Conservation (phyloP, 441 rosid genomes). For the Jatropha podagrica region DNA sequence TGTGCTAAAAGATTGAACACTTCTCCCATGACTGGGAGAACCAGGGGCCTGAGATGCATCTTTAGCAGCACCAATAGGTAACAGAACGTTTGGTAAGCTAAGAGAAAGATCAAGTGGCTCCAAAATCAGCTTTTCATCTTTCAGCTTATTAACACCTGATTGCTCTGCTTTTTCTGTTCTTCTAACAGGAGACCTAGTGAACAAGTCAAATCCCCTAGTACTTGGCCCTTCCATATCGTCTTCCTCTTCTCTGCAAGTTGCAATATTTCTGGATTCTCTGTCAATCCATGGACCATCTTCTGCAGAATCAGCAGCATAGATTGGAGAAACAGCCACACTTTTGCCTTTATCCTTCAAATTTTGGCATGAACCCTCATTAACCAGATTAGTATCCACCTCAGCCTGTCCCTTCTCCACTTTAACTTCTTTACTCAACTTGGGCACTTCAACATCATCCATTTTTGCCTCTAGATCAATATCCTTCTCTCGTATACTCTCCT, state of each 20-base stretch:
- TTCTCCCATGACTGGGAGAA: constrained; percentile 82
- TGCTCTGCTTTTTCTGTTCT: constrained; percentile 49
- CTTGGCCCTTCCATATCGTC: constrained; percentile 79
- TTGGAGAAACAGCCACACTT: constrained; percentile 48
- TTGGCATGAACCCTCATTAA: constrained; percentile 35
- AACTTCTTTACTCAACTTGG: constrained; percentile 35
- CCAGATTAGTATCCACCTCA: constrained; percentile 27
- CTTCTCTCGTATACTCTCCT: constrained; percentile 34
- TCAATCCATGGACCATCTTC: constrained; percentile 45
- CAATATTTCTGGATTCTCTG: constrained; percentile 40
- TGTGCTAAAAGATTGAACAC: constrained; percentile 75
- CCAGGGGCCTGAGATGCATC: constrained; percentile 54
- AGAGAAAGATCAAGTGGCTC: constrained; percentile 95
- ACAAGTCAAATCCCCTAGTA: constrained; percentile 83
- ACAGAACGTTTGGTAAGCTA: constrained; percentile 83
- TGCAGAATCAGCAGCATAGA: constrained; percentile 31
- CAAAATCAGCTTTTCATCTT: constrained; percentile 59
- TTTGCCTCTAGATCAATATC: constrained; percentile 45
- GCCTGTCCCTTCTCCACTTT: constrained; percentile 31
- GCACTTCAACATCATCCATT: constrained; percentile 39
- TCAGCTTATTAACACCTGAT: constrained; percentile 43
- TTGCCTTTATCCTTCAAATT: constrained; percentile 68
- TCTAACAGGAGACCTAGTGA: constrained; percentile 67
- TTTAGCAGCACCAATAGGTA: constrained; percentile 66
- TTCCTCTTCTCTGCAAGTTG: constrained; percentile 33